These are phyloP conservation scores for Talaromyces funiculosus DNA, from an alignment of 2,329 filamentous ascomycete genomes.

Conservation along the genomic window DNA sequence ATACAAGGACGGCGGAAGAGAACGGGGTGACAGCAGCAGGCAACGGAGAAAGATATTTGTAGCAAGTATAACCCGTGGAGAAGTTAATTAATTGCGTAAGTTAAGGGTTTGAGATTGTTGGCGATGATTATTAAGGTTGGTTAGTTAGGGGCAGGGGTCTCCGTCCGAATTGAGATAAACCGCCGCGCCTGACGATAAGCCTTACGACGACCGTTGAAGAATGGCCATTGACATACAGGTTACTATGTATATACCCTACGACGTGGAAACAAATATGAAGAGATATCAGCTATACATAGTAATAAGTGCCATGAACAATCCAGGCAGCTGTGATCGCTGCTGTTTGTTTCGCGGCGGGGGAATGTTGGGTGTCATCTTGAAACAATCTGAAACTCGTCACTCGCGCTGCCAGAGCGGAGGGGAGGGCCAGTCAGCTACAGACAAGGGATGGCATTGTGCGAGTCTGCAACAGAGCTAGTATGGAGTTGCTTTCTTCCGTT, in stretches of 20 bases:
- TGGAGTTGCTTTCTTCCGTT: neutral
- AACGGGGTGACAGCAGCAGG: neutral
- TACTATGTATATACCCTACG: neutral
- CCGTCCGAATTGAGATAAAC: neutral
- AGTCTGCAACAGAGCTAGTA: neutral
- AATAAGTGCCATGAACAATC: neutral
- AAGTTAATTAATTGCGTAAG: neutral
- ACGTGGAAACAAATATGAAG: neutral
- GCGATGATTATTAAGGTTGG: neutral
- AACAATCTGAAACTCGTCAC: slow-evolving; percentile 5
- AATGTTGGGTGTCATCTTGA: neutral
- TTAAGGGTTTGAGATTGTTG: neutral
- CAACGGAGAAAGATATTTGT: neutral
- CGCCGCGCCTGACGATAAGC: neutral
- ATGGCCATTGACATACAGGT: neutral
- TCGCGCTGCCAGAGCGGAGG: neutral
- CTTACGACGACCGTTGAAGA: neutral
- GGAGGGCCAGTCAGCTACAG: neutral
- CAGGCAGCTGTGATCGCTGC: neutral
- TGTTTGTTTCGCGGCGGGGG: neutral
- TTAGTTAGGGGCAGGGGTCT: neutral
- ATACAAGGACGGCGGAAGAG: neutral
- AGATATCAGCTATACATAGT: neutral
- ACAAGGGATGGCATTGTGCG: neutral
- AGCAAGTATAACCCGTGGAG: neutral